A percentile compares a stretch with the other conserved stretches of the same genome.
Conservation (phyloP, 2,329 filamentous ascomycete genomes). For the Helotiales sp. region DNA sequence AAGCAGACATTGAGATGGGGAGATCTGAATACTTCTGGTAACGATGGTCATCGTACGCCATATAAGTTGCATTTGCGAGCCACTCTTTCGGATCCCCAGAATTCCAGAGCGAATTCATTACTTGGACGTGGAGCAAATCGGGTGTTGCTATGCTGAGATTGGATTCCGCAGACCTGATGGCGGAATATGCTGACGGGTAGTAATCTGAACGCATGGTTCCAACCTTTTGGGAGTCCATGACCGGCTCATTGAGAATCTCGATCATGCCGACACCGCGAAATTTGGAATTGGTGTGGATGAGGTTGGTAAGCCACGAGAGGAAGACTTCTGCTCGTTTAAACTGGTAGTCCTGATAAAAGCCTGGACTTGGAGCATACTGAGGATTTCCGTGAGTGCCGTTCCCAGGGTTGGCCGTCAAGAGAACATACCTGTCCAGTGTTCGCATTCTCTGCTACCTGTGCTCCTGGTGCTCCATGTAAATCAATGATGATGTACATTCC, state of each 20-base stretch:
- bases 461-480: conserved; percentile 48
- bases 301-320: conserved; percentile 54
- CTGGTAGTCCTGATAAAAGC: conserved; percentile 58
- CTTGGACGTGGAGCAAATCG: conserved; percentile 53
- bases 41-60: conserved; percentile 51
- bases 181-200: conserved; percentile 47
- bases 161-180: conserved; percentile 50
- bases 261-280: conserved; percentile 60
- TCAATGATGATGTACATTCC: conserved; percentile 52
- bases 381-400: neutral
- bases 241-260: conserved; percentile 58
- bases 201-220: conserved; percentile 42
- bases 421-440: conserved; percentile 30
- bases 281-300: conserved; percentile 46
- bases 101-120: conserved; percentile 55
- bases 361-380: conserved; percentile 40
- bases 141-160: conserved; percentile 42
- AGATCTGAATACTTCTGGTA: conserved; percentile 51
- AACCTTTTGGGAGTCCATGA: conserved; percentile 38
- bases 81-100: conserved; percentile 52
- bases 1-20: conserved; percentile 42
- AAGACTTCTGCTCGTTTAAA: conserved; percentile 55
- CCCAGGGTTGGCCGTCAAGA: neutral
- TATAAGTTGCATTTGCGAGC: conserved; percentile 43
- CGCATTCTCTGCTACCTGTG: conserved; percentile 42